Base-by-base conservation (phyloP, 1,284 basidiomycete genomes). In the Pyrrhoderma lamaoense region DNA sequence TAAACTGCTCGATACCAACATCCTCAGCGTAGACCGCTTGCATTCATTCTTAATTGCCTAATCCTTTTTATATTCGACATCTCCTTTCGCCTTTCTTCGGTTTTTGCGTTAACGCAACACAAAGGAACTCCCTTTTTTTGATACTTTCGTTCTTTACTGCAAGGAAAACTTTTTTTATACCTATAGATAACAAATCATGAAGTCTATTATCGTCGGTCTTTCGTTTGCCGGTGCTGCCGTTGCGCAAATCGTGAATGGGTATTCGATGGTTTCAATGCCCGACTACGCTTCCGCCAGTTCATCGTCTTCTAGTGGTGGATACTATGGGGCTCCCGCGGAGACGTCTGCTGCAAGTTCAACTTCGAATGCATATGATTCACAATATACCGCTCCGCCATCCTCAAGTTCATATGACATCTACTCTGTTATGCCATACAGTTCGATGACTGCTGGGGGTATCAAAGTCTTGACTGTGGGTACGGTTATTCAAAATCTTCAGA, bases 1-100 rank as follows among this genome's bases (percentile, higher is more conserved):
- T 75, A 37, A 9, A 62, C 68, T 47, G 40, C 53, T 45, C 19
- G 21, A 13, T 31, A 31, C 39, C 47, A 38, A 40, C 69, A 61
- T 56, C 62, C 63, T 66, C 70, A 80, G 82, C 82, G 82, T 85
- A 78, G 81, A 85, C 70, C 82, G 82, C 82, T 80, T 64, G 57
- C 63, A 66, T 68, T 67, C 61, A 45, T 69, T 31, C 27, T 31
- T 5, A 31, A 31, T 31, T 31, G 27, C 27, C 27, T n/a, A n/a
- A 11, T 11, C 11, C 27, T 11, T 31, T 11, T 11, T 11, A 5
- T 31, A 5, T 31, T 31, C 27, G 27, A 31, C n/a, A n/a, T n/a
- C 11, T 31, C 27, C 5, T 11, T 31, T 31, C 27, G 27, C 27
- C 11, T 31, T 31, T 31, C 11, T 31, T 11, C 5, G 11, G 27